Percentiles rank a stretch among this genome's conserved stretches.
These are phyloP conservation scores for Kluyveromyces aestuarii DNA, from an alignment of 805 yeast species.

Conservation along the genomic window DNA sequence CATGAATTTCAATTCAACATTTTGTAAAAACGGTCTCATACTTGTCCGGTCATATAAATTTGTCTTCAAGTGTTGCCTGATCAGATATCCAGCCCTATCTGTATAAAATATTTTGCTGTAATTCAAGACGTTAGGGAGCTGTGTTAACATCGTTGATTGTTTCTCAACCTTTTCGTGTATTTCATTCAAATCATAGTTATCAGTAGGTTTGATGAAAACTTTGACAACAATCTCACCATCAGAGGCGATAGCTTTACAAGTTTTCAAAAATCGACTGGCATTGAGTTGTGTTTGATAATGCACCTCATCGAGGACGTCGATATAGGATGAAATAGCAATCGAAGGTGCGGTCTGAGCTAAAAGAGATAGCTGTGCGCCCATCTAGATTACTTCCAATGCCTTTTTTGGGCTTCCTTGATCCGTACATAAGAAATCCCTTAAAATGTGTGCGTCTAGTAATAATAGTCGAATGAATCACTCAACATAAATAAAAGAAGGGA, in stretches of 20 bases:
- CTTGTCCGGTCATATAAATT: constrained; percentile 84
- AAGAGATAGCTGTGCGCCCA: constrained; percentile 85
- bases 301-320: constrained; percentile 66
- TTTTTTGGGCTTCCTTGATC: neutral
- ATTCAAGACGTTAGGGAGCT: constrained; percentile 56
- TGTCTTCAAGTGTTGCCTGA: constrained; percentile 70
- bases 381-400: constrained; percentile 16
- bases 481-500: no score
- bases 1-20: constrained; percentile 76
- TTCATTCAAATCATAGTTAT: constrained; percentile 14
- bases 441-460: neutral
- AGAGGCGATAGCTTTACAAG: constrained; percentile 69
- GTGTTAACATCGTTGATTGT: constrained; percentile 31
- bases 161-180: constrained; percentile 29
- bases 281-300: constrained; percentile 72
- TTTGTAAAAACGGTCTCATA: constrained; percentile 77
- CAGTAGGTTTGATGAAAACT: constrained; percentile 65
- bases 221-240: constrained; percentile 72
- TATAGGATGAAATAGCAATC: constrained; percentile 82
- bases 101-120: constrained; percentile 74
- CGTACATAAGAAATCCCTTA: neutral
- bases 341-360: constrained; percentile 88
- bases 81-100: constrained; percentile 82
- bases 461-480: no score
- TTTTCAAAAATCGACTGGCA: constrained; percentile 76